Conservation (phyloP, 129 eudicot genomes). For the Daucus carota region DNA sequence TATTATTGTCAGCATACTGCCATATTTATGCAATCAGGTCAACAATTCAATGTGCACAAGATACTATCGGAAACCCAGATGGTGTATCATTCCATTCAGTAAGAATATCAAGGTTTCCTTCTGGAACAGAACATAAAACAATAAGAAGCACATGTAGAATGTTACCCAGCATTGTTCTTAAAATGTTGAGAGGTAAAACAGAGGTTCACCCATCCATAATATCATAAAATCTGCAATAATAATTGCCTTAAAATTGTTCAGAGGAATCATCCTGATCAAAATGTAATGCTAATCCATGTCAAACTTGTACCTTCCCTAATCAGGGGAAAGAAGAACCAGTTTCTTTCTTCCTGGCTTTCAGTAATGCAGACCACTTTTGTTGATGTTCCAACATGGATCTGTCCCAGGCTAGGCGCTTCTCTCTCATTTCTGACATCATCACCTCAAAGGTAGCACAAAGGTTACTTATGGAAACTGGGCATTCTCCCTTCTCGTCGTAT, state of each 20-base stretch:
- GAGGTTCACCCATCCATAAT: background rate
- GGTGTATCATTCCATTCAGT: background rate
- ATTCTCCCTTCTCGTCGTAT: constrained; percentile 74
- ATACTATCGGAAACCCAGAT: background rate
- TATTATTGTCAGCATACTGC: too few species aligned
- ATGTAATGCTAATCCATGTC: background rate
- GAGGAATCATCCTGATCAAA: background rate
- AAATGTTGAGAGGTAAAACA: background rate
- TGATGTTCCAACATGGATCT: background rate
- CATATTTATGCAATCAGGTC: background rate
- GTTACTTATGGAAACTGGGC: constrained; percentile 75
- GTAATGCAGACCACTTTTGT: background rate
- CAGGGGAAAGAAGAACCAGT: background rate
- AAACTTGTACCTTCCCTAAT: too few species aligned
- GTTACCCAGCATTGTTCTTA: background rate
- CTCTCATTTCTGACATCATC: constrained; percentile 6
- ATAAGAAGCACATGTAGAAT: background rate
- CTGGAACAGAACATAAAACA: background rate
- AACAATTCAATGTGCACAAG: background rate
- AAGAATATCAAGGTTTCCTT: background rate
- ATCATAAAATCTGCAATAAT: background rate
- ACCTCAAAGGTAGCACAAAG: constrained; percentile 51
- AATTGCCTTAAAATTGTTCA: background rate
- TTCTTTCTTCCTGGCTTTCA: background rate
- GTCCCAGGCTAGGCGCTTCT: background rate